phyloP scores from a whole-genome alignment of 306 rosid genomes.

The Styphnolobium japonicum region DNA sequence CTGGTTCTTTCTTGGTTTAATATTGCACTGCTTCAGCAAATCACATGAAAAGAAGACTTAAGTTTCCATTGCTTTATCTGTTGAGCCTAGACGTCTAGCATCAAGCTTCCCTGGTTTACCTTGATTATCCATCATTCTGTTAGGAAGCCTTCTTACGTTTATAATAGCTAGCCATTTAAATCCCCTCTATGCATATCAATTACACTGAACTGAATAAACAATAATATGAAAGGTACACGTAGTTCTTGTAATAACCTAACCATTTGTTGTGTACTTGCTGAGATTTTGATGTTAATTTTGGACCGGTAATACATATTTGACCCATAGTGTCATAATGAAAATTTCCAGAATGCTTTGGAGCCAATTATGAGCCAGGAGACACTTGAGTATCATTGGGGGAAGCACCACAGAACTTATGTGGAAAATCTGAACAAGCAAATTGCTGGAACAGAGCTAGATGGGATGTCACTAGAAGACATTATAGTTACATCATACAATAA shows the following conservation, averaged over 20 bases:
- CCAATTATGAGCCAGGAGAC: conserved; percentile 75
- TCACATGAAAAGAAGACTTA: neutral
- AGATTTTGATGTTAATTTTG: neutral
- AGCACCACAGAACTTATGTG: conserved; percentile 75
- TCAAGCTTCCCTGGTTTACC: neutral
- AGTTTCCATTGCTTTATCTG: neutral
- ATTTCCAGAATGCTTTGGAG: conserved; percentile 68
- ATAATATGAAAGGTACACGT: neutral
- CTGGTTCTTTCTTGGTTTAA: neutral
- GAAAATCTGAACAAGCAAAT: conserved; percentile 69
- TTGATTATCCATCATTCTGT: conserved; percentile 11
- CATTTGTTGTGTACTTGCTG: neutral
- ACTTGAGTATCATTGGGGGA: conserved; percentile 80
- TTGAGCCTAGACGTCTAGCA: neutral
- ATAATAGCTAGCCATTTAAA: neutral
- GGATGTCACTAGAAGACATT: conserved; percentile 51
- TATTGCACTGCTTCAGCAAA: neutral
- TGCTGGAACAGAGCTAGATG: conserved; percentile 65
- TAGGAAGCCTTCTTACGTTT: neutral
- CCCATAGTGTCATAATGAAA: neutral
- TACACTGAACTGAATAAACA: neutral
- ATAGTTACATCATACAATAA: conserved; percentile 55
- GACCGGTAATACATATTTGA: neutral
- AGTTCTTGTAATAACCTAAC: neutral
- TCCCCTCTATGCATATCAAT: neutral